Percentiles rank a stretch among this genome's conserved stretches.
These are phyloP conservation scores for Viridothelium virens DNA, from an alignment of 495 filamentous ascomycete species.

Conservation along the genomic window DNA sequence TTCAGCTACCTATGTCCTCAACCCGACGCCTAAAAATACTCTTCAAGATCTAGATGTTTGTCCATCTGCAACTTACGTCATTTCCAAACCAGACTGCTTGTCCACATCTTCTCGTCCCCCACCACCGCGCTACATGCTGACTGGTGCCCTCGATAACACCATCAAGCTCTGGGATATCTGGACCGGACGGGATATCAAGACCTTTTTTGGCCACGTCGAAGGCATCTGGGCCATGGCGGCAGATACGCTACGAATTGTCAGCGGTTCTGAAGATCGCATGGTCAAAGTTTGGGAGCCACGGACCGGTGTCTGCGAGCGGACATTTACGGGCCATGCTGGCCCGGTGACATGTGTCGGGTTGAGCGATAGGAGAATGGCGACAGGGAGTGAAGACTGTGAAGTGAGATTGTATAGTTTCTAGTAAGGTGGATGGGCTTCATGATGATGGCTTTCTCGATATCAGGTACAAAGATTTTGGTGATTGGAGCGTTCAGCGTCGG, in stretches of 20 bases:
- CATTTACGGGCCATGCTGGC: constrained; percentile 78
- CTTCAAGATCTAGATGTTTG: background rate
- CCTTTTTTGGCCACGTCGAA: constrained; percentile 93
- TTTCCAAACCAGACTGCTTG: background rate
- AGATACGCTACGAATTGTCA: constrained; percentile 81
- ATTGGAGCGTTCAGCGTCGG: background rate
- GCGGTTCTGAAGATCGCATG: constrained; percentile 86
- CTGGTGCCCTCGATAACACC: constrained; percentile 79
- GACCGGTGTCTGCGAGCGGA: constrained; percentile 82
- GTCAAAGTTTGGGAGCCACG: constrained; percentile 95
- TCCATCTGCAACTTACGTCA: constrained; percentile 6
- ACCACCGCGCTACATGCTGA: constrained; percentile 85
- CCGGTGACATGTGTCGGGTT: constrained; percentile 90
- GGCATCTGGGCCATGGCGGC: constrained; percentile 92
- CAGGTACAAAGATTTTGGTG: background rate
- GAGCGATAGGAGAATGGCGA: constrained; percentile 77
- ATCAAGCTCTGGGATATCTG: constrained; percentile 90
- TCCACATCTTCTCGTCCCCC: constrained; percentile 44
- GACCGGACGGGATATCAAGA: constrained; percentile 69
- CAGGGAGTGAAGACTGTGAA: constrained; percentile 86
- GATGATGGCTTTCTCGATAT: background rate
- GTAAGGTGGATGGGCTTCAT: background rate
- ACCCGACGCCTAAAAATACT: background rate
- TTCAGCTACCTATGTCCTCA: constrained; percentile 5
- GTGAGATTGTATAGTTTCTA: constrained; percentile 56